Evolutionary conservation across 164 flowering plant species (phyloP).

Genomic region (Annona squamosa): DNA sequence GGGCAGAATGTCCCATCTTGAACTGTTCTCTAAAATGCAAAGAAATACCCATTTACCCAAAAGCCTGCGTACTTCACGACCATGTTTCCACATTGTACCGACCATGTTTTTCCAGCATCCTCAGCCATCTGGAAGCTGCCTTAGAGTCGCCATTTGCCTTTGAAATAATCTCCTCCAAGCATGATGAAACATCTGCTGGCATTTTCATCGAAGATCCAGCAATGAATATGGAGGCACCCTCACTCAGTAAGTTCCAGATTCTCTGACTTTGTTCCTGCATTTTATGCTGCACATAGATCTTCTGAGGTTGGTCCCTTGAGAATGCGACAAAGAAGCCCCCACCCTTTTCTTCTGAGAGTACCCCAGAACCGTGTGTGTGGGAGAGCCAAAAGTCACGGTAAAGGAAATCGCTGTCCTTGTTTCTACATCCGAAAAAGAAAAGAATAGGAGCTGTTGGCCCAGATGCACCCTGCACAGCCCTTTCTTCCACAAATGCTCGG

Average conservation of each 20-base stretch:
- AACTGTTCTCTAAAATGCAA: too few species aligned
- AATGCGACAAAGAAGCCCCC: slow-evolving; percentile 93
- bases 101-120: slow-evolving; percentile 66
- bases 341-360: slow-evolving; percentile 75
- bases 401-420: slow-evolving; percentile 58
- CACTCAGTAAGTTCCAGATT: slow-evolving; percentile 55
- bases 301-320: slow-evolving; percentile 80
- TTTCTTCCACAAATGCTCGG: slow-evolving; percentile 78
- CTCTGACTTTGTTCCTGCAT: slow-evolving; percentile 58
- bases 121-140: slow-evolving; percentile 54
- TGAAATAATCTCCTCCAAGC: slow-evolving; percentile 65
- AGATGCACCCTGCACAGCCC: slow-evolving; percentile 45
- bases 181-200: slow-evolving; percentile 73
- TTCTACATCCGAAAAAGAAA: slow-evolving; percentile 91
- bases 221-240: slow-evolving; percentile 76
- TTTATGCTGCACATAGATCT: slow-evolving; percentile 88
- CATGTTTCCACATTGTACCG: slow-evolving; percentile 91
- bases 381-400: slow-evolving; percentile 76
- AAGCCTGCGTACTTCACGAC: slow-evolving; percentile 37
- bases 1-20: too few species aligned
- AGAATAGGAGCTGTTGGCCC: slow-evolving; percentile 52
- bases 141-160: slow-evolving; percentile 54
- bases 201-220: slow-evolving; percentile 94
- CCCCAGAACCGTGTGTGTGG: slow-evolving; percentile 47
- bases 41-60: neutral